Conservation (phyloP, 306 rosid genomes). For the Cucumis cinereus region DNA sequence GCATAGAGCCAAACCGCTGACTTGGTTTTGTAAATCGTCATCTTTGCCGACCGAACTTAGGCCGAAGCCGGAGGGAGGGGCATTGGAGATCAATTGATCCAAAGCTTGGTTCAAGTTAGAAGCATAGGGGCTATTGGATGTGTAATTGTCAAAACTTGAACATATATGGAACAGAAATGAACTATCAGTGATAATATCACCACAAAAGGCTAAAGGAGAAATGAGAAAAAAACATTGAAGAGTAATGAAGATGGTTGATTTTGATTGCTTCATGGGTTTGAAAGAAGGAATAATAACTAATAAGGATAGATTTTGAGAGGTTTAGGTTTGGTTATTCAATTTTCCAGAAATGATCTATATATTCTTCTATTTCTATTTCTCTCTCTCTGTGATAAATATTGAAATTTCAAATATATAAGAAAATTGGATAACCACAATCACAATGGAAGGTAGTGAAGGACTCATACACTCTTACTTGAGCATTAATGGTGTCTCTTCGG, state of each 20-base stretch:
- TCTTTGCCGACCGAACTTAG: conserved; percentile 8
- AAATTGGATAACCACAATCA: no score
- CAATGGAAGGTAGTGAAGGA: no score
- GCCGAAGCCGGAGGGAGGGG: conserved; percentile 23
- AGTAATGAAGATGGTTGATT: neutral
- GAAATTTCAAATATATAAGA: no score
- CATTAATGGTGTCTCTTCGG: no score
- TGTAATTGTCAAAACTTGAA: conserved; percentile 30
- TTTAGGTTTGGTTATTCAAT: neutral
- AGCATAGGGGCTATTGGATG: conserved; percentile 20
- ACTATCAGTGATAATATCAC: conserved; percentile 11
- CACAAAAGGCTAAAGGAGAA: neutral
- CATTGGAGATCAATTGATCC: conserved; percentile 5
- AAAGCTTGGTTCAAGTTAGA: conserved; percentile 15
- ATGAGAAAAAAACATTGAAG: neutral
- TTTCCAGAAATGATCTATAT: neutral
- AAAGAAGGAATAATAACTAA: neutral
- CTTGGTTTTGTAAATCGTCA: conserved; percentile 3
- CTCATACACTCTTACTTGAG: no score
- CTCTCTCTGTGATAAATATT: no score
- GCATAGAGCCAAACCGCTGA: conserved; percentile 24
- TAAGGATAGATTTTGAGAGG: neutral
- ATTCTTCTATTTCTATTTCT: no score
- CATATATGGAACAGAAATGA: conserved; percentile 39
- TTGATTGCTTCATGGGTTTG: neutral